Evolutionary conservation across 169 alveolate genomes (phyloP).

Genomic region (Cystoisospora suis): DNA sequence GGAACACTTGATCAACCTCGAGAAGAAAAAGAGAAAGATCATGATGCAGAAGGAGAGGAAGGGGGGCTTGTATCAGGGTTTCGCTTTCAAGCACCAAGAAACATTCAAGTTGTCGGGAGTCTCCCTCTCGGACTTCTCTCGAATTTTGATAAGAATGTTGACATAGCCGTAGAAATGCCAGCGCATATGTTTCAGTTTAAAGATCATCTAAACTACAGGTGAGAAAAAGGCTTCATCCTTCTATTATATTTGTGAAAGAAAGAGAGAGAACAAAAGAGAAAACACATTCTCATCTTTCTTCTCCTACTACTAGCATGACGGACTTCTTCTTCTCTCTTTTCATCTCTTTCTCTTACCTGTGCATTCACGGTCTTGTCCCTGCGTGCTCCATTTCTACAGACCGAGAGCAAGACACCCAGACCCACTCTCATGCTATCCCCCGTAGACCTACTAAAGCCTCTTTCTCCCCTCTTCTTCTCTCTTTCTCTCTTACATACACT

Average conservation of each 20-base stretch:
- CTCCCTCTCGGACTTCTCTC: constrained; percentile 3
- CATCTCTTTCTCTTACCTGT: no score
- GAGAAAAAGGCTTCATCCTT: not conserved
- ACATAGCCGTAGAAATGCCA: constrained; percentile 7
- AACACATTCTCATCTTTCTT: not conserved
- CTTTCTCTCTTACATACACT: not conserved
- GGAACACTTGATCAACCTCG: not conserved
- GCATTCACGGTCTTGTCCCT: not conserved
- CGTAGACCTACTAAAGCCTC: not conserved
- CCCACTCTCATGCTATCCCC: not conserved
- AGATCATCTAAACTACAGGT: constrained; percentile 15
- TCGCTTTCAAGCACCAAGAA: not conserved
- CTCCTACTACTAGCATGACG: not conserved
- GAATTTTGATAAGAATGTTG: not conserved
- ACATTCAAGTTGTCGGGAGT: constrained; percentile 1
- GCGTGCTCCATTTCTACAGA: not conserved
- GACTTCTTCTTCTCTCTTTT: not conserved
- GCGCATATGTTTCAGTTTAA: not conserved
- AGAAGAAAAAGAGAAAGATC: not conserved
- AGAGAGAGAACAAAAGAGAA: not conserved
- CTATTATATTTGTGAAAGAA: not conserved
- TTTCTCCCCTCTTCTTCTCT: not conserved
- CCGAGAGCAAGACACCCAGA: no score
- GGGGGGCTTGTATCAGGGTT: not conserved
- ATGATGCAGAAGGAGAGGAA: not conserved